Evolutionary conservation across 2,329 filamentous ascomycete genomes (phyloP).

Genomic region (Pestalotiopsis sp.): DNA sequence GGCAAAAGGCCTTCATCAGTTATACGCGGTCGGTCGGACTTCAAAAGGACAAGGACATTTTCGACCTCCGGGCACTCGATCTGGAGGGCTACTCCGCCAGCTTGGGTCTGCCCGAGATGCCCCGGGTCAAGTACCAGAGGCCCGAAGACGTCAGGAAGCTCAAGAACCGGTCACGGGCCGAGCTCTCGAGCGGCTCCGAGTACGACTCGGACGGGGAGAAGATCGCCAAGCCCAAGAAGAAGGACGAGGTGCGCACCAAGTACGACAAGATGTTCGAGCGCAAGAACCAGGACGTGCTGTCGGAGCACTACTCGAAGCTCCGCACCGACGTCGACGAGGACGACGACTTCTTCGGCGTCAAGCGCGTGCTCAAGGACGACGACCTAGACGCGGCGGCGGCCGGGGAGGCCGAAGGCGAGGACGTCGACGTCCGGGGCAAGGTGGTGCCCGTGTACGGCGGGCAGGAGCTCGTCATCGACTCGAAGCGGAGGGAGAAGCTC

Average conservation of each 20-base stretch:
- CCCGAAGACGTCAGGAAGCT: conserved; percentile 83
- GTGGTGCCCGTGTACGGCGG: conserved; percentile 68
- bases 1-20: conserved; percentile 92
- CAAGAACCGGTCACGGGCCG: conserved; percentile 81
- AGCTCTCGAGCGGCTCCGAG: conserved; percentile 61
- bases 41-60: conserved; percentile 90
- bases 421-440: conserved; percentile 49
- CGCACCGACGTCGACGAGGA: conserved; percentile 68
- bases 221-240: conserved; percentile 57
- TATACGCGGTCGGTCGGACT: conserved; percentile 85
- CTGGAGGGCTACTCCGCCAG: conserved; percentile 85
- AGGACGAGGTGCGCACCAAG: conserved; percentile 82
- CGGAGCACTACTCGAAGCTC: conserved; percentile 90
- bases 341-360: conserved; percentile 84
- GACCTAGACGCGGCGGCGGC: conserved; percentile 58
- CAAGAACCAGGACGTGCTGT: conserved; percentile 92
- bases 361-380: conserved; percentile 78
- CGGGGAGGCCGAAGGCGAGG: conserved; percentile 44
- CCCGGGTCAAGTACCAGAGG: conserved; percentile 91
- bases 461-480: conserved; percentile 83
- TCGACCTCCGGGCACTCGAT: conserved; percentile 80
- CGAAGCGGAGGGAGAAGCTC: conserved; percentile 93
- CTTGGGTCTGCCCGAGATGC: conserved; percentile 86
- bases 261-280: conserved; percentile 98
- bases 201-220: conserved; percentile 59